Conservation (phyloP, 768 basidiomycete genomes). For the Termitomyces sp. region DNA sequence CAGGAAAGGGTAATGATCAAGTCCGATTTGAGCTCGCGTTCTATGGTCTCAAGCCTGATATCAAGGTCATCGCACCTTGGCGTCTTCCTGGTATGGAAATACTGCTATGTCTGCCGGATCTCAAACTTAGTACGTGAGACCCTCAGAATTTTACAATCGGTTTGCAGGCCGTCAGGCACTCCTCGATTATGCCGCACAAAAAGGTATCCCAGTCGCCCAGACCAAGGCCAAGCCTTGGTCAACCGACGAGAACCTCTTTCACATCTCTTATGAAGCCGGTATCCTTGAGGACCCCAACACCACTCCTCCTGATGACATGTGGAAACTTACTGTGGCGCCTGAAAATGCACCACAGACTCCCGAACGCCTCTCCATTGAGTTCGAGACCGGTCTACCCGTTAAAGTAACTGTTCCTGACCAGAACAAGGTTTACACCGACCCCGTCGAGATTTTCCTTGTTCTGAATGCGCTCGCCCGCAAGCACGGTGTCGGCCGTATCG, state of each 20-base stretch:
- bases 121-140: background rate
- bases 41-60: conserved; percentile 96
- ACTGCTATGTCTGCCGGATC: background rate
- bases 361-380: conserved; percentile 81
- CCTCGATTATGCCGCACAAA: conserved; percentile 82
- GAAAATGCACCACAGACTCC: conserved; percentile 76
- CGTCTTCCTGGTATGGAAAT: conserved; percentile 71
- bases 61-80: conserved; percentile 99
- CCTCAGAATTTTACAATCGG: conserved; percentile 88
- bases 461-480: conserved; percentile 91
- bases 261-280: conserved; percentile 99
- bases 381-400: conserved; percentile 80
- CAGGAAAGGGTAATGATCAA: conserved; percentile 99
- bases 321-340: conserved; percentile 89
- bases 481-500: conserved; percentile 95
- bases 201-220: conserved; percentile 89
- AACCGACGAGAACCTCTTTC: conserved; percentile 99
- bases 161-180: conserved; percentile 95
- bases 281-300: conserved; percentile 96
- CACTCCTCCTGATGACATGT: conserved; percentile 96
- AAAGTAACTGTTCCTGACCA: conserved; percentile 62
- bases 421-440: conserved; percentile 71
- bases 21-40: conserved; percentile 99
- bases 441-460: conserved; percentile 88
- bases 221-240: conserved; percentile 98